Base-by-base conservation (phyloP, 441 rosid genomes). In the California macrophylla region DNA sequence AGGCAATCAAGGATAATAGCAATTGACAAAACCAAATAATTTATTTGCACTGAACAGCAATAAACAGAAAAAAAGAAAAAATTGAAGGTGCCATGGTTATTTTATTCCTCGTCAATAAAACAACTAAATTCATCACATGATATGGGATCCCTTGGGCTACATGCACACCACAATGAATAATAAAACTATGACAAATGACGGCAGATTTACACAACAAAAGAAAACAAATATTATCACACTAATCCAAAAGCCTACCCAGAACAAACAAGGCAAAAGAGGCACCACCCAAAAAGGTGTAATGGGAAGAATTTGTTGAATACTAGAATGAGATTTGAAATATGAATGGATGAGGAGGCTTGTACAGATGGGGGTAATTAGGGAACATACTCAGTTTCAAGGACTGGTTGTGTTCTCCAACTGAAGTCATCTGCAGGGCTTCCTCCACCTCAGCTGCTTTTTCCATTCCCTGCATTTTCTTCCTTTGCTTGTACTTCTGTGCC, bases 371-470 rank as follows among this genome's bases (percentile, higher is more conserved):
- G 52, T 42, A 9, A 36, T 79, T 80, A 94, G 64, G 96, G 86
- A 66, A 88, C 91, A 56, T 95, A 95, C 82, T 95, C 98, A 6
- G 42, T 84, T 77, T 95, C 98, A 4, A 95, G 91, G 47, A 73
- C 73, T 0, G 99, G 99, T 69, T 86, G 98, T 32, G 99, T 95
- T 66, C 85, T 24, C 99, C 96, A 0, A 92, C 84, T 0, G 80
- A 62, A 52, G 93, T 82, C 90, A 88, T 88, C 20, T 76, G 79
- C 13, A 95, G 79, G 63, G 90, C 82, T 85, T 95, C 99, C 65
- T 98, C 97, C 54, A 82, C 78, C 65, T 92, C 99, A 58, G 98
- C 89, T 66, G 94, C 97, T 80, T 75, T 90, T 81, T 95, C 92
- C 99, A 94, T 90, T 65, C 85, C 85, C 52, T 82, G 84, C 78